A percentile compares a stretch with the other conserved stretches of the same genome.
These are phyloP conservation scores for Kuraishia hungarica DNA, from an alignment of 805 yeast genomes.

Conservation along the genomic window DNA sequence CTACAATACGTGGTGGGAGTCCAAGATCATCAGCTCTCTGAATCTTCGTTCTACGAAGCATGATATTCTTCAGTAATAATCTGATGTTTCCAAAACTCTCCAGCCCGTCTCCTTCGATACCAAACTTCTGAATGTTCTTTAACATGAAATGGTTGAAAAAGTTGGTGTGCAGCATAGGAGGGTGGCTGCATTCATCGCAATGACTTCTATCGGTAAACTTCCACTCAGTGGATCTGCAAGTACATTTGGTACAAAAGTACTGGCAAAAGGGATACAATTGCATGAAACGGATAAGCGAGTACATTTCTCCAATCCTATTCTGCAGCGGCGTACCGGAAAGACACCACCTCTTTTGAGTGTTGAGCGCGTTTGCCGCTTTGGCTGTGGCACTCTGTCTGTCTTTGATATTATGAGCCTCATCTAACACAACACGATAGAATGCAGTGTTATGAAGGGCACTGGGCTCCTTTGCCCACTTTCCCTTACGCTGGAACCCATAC, in stretches of 20 bases:
- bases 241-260: constrained; percentile 91
- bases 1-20: constrained; percentile 91
- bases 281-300: constrained; percentile 81
- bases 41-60: constrained; percentile 91
- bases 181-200: constrained; percentile 83
- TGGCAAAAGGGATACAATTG: constrained; percentile 78
- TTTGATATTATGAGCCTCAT: constrained; percentile 96
- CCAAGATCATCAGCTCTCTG: constrained; percentile 98
- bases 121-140: constrained; percentile 85
- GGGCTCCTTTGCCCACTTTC: constrained; percentile 61
- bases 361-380: constrained; percentile 72
- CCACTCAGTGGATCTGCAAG: constrained; percentile 81
- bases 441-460: constrained; percentile 66
- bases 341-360: constrained; percentile 79
- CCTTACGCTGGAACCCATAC: constrained; percentile 74
- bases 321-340: constrained; percentile 95
- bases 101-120: constrained; percentile 74
- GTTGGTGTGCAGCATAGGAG: constrained; percentile 92
- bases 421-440: constrained; percentile 82
- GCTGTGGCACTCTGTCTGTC: constrained; percentile 93
- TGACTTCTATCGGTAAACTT: constrained; percentile 71
- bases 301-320: constrained; percentile 93
- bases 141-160: constrained; percentile 93
- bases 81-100: constrained; percentile 74
- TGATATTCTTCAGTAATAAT: constrained; percentile 62